Percentiles rank a stretch among this genome's conserved stretches.
Conservation (phyloP, 2,329 filamentous ascomycete genomes). For the Trichophyton simii region DNA sequence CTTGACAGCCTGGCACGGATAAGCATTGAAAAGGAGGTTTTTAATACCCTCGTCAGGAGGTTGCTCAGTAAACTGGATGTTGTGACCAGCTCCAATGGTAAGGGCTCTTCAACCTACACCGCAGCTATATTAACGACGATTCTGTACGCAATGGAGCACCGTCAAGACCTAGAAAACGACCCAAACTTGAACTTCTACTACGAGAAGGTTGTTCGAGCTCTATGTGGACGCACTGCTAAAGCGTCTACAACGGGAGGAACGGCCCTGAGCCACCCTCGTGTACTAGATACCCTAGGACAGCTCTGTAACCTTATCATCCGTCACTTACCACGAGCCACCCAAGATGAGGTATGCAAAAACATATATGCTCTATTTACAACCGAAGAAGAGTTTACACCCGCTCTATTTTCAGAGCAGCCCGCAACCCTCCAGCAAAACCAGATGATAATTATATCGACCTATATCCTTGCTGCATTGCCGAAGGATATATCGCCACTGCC, state of each 20-base stretch:
- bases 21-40: slow-evolving; percentile 48
- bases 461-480: slow-evolving; percentile 43
- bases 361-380: slow-evolving; percentile 42
- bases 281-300: slow-evolving; percentile 48
- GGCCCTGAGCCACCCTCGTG: slow-evolving; percentile 38
- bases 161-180: slow-evolving; percentile 34
- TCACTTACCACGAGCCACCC: slow-evolving; percentile 40
- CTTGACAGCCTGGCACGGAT: slow-evolving; percentile 54
- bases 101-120: slow-evolving; percentile 42
- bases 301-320: slow-evolving; percentile 49
- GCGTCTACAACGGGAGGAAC: slow-evolving; percentile 25
- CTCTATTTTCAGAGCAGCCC: slow-evolving; percentile 23
- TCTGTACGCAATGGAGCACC: slow-evolving; percentile 45
- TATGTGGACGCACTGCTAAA: slow-evolving; percentile 30
- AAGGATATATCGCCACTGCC: slow-evolving; percentile 25
- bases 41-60: slow-evolving; percentile 50
- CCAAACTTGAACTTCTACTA: slow-evolving; percentile 36
- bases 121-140: slow-evolving; percentile 48
- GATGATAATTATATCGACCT: slow-evolving; percentile 45
- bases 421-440: slow-evolving; percentile 27
- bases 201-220: slow-evolving; percentile 38
- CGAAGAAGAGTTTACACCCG: slow-evolving; percentile 22
- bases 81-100: slow-evolving; percentile 35
- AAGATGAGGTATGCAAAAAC: slow-evolving; percentile 41
- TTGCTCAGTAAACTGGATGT: slow-evolving; percentile 51